These are phyloP conservation scores for Alternaria hordeiaustralica DNA, from an alignment of 2,329 filamentous ascomycete genomes.

Conservation along the genomic window DNA sequence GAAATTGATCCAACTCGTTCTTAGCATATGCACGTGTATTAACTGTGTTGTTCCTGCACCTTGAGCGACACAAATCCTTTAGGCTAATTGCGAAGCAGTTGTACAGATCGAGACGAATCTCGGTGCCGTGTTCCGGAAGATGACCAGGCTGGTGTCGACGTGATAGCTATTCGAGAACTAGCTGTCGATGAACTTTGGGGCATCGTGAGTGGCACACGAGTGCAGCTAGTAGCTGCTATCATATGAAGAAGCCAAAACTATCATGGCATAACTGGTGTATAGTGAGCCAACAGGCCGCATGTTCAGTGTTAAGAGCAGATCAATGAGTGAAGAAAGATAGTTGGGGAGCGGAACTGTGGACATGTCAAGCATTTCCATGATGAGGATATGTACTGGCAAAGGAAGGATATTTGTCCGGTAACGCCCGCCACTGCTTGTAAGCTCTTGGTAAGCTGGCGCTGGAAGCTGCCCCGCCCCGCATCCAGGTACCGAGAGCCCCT, in stretches of 20 bases:
- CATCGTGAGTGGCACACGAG: not conserved
- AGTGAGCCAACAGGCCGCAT: not conserved
- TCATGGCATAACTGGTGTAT: not conserved
- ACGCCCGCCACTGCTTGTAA: slow-evolving; percentile 6
- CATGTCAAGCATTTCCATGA: not conserved
- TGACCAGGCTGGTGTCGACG: not conserved
- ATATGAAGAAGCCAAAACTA: not conserved
- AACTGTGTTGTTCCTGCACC: slow-evolving; percentile 29
- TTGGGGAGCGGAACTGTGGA: not conserved
- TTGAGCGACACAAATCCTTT: slow-evolving; percentile 24
- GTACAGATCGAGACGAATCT: not conserved
- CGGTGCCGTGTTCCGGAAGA: not conserved
- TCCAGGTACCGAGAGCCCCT: slow-evolving; percentile 22
- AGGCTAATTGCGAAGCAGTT: slow-evolving; percentile 26
- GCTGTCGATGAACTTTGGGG: not conserved
- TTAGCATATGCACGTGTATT: slow-evolving; percentile 17
- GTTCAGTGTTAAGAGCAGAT: not conserved
- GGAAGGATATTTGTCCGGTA: not conserved
- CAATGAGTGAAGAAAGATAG: not conserved
- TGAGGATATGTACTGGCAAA: not conserved
- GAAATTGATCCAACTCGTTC: slow-evolving; percentile 16
- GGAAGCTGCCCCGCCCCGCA: slow-evolving; percentile 16
- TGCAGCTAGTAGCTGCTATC: not conserved
- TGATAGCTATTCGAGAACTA: not conserved
- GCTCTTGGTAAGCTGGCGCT: slow-evolving; percentile 19